These are phyloP conservation scores for Chlorella variabilis DNA, from an alignment of 163 green algal species.

Conservation along the genomic window DNA sequence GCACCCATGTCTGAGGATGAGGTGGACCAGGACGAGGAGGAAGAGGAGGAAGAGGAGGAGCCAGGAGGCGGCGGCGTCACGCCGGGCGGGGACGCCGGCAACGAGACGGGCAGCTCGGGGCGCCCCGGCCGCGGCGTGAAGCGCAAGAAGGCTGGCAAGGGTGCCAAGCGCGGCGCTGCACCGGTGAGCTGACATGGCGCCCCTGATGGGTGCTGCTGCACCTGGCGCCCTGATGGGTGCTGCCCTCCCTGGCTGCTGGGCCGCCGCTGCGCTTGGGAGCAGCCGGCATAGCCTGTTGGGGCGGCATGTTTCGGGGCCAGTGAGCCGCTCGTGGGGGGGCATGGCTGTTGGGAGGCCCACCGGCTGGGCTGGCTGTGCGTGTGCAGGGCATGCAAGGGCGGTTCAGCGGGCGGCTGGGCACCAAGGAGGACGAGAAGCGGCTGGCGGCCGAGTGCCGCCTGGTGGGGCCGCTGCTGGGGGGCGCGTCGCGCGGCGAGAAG, in stretches of 20 bases:
- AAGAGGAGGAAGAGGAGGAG: slow-evolving; percentile 35
- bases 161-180: slow-evolving; percentile 15
- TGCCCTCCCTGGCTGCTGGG: too few relatives aligned
- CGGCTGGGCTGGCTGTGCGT: too few relatives aligned
- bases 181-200: slow-evolving; percentile 1
- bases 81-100: background rate
- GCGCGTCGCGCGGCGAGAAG: slow-evolving; percentile 66
- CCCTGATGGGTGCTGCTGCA: too few relatives aligned
- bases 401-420: slow-evolving; percentile 82
- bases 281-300: too few relatives aligned
- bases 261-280: too few relatives aligned
- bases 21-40: slow-evolving; percentile 39
- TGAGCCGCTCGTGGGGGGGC: too few relatives aligned
- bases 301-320: too few relatives aligned
- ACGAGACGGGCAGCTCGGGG: slow-evolving; percentile 55
- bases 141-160: slow-evolving; percentile 26
- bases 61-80: background rate
- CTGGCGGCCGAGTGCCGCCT: slow-evolving; percentile 83
- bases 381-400: slow-evolving; percentile 69
- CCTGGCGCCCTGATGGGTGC: too few relatives aligned
- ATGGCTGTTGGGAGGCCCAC: background rate
- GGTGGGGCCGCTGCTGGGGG: slow-evolving; percentile 80
- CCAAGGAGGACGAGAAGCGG: slow-evolving; percentile 86
- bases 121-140: slow-evolving; percentile 26
- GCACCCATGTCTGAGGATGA: slow-evolving; percentile 37